Conservation (phyloP, 192 early-diverging fungal species). For the Allomyces javanicus region DNA sequence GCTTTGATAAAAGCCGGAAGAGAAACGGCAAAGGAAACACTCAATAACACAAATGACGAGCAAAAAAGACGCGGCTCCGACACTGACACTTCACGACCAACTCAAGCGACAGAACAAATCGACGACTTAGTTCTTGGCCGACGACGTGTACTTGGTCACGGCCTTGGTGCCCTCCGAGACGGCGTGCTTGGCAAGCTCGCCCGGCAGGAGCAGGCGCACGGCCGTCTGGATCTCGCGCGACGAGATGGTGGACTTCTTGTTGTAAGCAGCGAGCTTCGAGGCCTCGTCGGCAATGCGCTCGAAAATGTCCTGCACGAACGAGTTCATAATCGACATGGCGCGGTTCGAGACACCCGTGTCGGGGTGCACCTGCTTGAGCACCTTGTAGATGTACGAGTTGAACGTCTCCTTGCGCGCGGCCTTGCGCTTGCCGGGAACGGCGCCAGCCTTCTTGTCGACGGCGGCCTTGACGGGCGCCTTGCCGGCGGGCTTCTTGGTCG, state of each 20-base stretch:
- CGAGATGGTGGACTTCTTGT: conserved; percentile 89
- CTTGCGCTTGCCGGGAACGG: conserved; percentile 25
- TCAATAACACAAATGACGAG: too few relatives aligned
- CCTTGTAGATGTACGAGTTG: conserved; percentile 93
- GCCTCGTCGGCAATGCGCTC: conserved; percentile 77
- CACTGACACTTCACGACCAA: neutral
- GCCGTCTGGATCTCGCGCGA: conserved; percentile 83
- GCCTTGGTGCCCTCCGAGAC: conserved; percentile 97
- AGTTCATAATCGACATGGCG: conserved; percentile 90
- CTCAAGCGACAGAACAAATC: neutral
- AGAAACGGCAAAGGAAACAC: neutral
- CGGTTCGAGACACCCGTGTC: conserved; percentile 94
- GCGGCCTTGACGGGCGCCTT: conserved; percentile 20
- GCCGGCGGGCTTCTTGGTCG: conserved; percentile 5
- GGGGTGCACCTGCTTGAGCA: conserved; percentile 91
- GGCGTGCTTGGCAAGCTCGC: conserved; percentile 91
- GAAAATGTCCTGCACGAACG: conserved; percentile 93
- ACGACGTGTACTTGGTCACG: conserved; percentile 85
- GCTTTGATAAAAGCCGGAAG: neutral
- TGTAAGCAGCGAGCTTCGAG: conserved; percentile 73
- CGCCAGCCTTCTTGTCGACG: conserved; percentile 14
- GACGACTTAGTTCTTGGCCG: conserved; percentile 11
- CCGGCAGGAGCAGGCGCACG: conserved; percentile 58
- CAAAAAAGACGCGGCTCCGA: neutral
- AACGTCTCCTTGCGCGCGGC: conserved; percentile 66